A percentile compares a stretch with the other conserved stretches of the same genome.
Evolutionary conservation across 768 basidiomycete genomes (phyloP).

Genomic region (Mycena epipterygia): DNA sequence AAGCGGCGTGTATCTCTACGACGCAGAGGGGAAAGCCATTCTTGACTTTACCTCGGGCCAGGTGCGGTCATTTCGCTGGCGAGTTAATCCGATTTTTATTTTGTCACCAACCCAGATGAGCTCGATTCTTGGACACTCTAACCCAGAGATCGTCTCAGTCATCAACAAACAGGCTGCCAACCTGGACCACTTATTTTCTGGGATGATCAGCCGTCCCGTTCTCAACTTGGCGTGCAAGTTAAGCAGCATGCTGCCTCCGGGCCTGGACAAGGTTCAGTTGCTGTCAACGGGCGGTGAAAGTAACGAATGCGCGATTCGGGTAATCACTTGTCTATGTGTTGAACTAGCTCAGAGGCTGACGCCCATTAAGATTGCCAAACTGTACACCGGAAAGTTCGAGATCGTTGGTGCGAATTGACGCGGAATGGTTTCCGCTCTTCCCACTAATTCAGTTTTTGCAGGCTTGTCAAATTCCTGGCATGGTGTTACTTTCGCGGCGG

Average conservation of each 20-base stretch:
- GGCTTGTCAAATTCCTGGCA: constrained; percentile 41
- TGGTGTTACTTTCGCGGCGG: constrained; percentile 38
- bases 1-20: constrained; percentile 36
- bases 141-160: constrained; percentile 37
- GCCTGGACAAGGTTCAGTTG: constrained; percentile 39
- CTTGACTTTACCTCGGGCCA: constrained; percentile 39
- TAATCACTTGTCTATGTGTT: background rate
- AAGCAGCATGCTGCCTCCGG: constrained; percentile 33
- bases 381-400: constrained; percentile 41
- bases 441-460: constrained; percentile 8
- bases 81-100: background rate
- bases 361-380: constrained; percentile 34
- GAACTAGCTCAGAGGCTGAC: background rate
- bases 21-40: constrained; percentile 35
- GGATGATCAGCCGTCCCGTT: constrained; percentile 36
- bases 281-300: constrained; percentile 34
- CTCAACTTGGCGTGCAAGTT: constrained; percentile 34
- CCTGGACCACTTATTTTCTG: constrained; percentile 39
- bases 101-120: constrained; percentile 28
- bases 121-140: constrained; percentile 37
- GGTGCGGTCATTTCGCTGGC: background rate
- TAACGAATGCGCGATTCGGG: constrained; percentile 38
- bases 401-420: constrained; percentile 32
- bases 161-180: constrained; percentile 27
- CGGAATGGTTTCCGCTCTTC: background rate